Evolutionary conservation across 225 moss, liverwort and hornwort species (phyloP).

Genomic region (Lunularia cruciata): DNA sequence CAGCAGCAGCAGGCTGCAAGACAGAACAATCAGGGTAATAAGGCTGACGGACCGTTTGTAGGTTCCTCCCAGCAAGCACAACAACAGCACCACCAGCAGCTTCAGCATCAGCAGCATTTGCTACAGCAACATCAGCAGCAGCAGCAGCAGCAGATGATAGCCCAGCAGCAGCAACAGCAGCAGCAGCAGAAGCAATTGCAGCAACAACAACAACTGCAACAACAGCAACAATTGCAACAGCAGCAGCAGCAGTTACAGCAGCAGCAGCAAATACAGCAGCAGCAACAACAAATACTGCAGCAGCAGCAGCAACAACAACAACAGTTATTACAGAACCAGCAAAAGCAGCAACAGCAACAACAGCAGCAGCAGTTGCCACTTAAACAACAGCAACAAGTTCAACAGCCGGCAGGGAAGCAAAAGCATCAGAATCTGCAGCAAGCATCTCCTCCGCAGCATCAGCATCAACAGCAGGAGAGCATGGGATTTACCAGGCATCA

Average conservation of each 20-base stretch:
- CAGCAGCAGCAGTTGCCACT: conserved; percentile 22
- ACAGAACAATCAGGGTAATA: conserved; percentile 40
- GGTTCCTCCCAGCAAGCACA: conserved; percentile 29
- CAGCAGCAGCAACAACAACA: conserved; percentile 35
- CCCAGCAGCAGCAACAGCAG: conserved; percentile 6
- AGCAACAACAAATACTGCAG: conserved; percentile 25
- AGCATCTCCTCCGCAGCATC: conserved; percentile 30
- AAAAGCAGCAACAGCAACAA: conserved; percentile 30
- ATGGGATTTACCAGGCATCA: conserved; percentile 91
- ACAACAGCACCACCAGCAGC: conserved; percentile 33
- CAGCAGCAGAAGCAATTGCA: neutral
- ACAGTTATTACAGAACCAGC: conserved; percentile 28
- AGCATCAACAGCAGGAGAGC: conserved; percentile 55
- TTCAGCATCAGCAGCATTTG: conserved; percentile 31
- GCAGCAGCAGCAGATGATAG: conserved; percentile 5
- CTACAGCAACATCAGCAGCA: conserved; percentile 33
- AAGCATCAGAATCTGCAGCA: conserved; percentile 33
- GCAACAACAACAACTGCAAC: conserved; percentile 8
- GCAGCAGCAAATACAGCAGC: conserved; percentile 19
- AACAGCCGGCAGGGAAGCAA: conserved; percentile 13
- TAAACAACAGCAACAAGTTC: conserved; percentile 18
- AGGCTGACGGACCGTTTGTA: conserved; percentile 50
- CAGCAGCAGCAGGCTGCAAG: conserved; percentile 52
- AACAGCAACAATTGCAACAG: neutral
- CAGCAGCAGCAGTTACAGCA: conserved; percentile 9